Base-by-base conservation (phyloP, 495 filamentous ascomycete species). In the Xylaria cubensis region DNA sequence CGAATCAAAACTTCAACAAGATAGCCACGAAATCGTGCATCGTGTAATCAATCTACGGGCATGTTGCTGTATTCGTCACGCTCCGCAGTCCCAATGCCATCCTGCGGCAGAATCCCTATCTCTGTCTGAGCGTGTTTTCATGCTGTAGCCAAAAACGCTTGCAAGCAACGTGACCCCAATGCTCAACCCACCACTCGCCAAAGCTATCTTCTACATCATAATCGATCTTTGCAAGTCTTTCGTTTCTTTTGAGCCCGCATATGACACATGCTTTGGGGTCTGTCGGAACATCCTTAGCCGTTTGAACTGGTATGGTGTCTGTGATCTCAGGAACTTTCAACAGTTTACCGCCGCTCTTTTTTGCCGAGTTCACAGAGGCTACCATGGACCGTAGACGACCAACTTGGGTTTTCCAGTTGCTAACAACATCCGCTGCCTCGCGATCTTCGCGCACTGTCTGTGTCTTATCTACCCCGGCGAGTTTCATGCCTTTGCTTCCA, bases 101-200 rank as follows among this genome's bases (percentile, higher is more conserved):
- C 24, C 29, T 32, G 62, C 36, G 55, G 26, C 24, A 24, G 34
- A 46, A 29, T 67, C 3, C n/a, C 88, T 80, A 95, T 74, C 91
- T 86, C 79, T 91, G 89, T 74, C 85, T 84, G 74, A 97, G 83
- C 64, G 85, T 82, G 24, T 82, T 81, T 75, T 89, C 90, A 80
- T 97, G 90, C 74, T 88, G 86, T 63, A 92, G 82, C 96, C 96
- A 99, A 75, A 97, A 98, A 68, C 87, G 88, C 76, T 87, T 87
- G 80, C 96, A 99, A 67, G 88, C 88, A 19, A 90, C 82, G 83
- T 97, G 92, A 0, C 92, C 91, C 94, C 94, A 97, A 80, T 95
- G 91, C 46, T 97, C 93, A 17, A 92, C 86, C 96, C 96, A 99
- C 94, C 94, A 98, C 81, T 98, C 94, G 50, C 93, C 93, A 84